Evolutionary conservation across 805 yeast genomes (phyloP), one percentile per base, ranked within the genome.

Genomic region (Lachancea sp.): DNA sequence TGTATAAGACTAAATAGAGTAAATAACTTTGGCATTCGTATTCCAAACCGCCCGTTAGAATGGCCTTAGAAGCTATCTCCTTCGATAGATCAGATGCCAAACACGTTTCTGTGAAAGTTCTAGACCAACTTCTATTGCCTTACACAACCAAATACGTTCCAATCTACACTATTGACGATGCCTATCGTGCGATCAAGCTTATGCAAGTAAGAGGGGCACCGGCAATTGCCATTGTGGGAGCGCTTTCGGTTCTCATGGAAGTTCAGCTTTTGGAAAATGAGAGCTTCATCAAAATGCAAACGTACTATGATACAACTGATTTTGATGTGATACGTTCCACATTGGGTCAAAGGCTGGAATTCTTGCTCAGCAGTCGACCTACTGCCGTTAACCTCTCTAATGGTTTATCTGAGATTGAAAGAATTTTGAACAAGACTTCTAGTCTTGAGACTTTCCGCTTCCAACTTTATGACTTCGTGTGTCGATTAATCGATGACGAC

Each of bases 141-240:
- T 87, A 85, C 50, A 71, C 80, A 38, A 77, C 94, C 1, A 71
- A 68, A 36, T 90, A 86, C 60, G 65, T 89, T 16, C 58, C 70
- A 1, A 74, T 90, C 43, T 49, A 65, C 28, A 66, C 77, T 13
- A 77, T 85, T 37, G 80, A 80, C 34, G 88, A 82, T 58, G 97
- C 95, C 3, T 86, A 67, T 62, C 70, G 72, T 15, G 95, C 84
- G n/a, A 90, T 90, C 60, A 80, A 78, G 56, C 71, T 71, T 43
- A 90, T 90, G 98, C 88, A 85, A 54, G 97, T 94, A 4, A 73
- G 98, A 59, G 98, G 98, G 28, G 98, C 98, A 0, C 98, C 98
- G 0, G 97, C 97, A 1, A 90, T 90, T 57, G 97, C 97, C 46
- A 85, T 90, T 43, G 97, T 90, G 2, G 97, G 96, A 4, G 79